Evolutionary conservation across 164 flowering plant species (phyloP), one percentile per base, ranked within the genome.

Genomic region (Vitis amurensis): DNA sequence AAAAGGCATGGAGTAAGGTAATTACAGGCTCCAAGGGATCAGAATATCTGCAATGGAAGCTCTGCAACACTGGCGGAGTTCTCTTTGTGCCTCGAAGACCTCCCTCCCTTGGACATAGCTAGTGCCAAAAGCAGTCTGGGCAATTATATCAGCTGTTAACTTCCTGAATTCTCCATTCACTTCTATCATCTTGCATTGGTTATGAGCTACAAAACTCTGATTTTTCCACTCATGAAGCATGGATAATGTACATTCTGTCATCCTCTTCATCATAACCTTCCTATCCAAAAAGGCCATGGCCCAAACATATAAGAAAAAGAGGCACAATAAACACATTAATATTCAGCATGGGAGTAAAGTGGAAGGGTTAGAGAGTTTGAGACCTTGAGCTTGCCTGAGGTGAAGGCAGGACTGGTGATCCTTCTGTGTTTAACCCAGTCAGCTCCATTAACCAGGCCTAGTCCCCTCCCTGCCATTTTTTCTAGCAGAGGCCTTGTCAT

Each of bases 101-200:
- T 71, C 80, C 62, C 59, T 78, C 50, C 82, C 84, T 61, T 76
- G 68, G 7, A 27, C 13, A 72, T 61, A 79, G 72, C 78, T 74
- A 13, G 74, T 74, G 1, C 82, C 78, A 31, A 81, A 81, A 17
- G 84, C 77, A 16, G 82, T 81, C 31, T 67, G 78, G 8, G 84
- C 70, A 15, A 81, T 79, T 64, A 81, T 74, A 58, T 81, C 80
- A 11, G 71, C 78, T 1, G 78, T 74, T 10, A 77, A 74, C 65
- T 53, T 52, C 49, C 58, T 60, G 29, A 81, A 81, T 53, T 74
- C 78, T 8, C 30, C 13, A 53, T 47, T 55, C 50, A 78, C 52
- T 1, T 81, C 81, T 30, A 78, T 55, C 61, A 67, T 79, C 51
- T 61, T 71, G 4, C 19, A 50, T 10, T 60, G 60, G 12, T 55